A percentile compares a stretch with the other conserved stretches of the same genome.
These are phyloP conservation scores for Aureobasidium pullulans DNA, from an alignment of 2,329 filamentous ascomycete genomes.

Conservation along the genomic window DNA sequence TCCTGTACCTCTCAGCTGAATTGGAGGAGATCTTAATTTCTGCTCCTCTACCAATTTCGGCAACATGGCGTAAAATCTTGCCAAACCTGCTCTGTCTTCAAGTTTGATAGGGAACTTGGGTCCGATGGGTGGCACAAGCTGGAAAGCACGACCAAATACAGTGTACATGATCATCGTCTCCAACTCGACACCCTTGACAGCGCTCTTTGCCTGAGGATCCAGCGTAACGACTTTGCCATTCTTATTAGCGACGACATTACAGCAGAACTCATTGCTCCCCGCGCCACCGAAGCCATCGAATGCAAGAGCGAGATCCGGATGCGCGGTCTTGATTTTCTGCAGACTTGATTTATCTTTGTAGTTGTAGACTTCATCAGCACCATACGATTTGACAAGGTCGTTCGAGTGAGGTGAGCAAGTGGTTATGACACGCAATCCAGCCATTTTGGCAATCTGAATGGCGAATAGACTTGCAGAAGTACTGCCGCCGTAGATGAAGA, in stretches of 20 bases:
- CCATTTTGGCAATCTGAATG: not conserved
- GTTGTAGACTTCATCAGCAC: constrained; percentile 39
- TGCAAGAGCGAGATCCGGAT: not conserved
- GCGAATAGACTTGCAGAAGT: not conserved
- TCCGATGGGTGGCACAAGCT: not conserved
- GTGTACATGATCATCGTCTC: not conserved
- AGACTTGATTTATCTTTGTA: constrained; percentile 35
- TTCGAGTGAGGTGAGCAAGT: constrained; percentile 39
- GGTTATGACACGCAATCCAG: constrained; percentile 27
- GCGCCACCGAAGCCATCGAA: not conserved
- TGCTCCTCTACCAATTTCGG: not conserved
- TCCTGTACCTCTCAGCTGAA: not conserved
- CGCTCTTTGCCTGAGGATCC: not conserved
- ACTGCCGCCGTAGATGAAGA: not conserved
- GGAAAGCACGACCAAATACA: not conserved
- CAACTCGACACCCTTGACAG: not conserved
- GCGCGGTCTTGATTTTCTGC: constrained; percentile 30
- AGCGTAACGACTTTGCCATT: not conserved
- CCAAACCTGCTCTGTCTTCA: not conserved
- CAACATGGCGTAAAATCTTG: not conserved
- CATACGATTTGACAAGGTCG: constrained; percentile 33
- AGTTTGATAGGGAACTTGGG: not conserved
- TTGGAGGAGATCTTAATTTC: not conserved
- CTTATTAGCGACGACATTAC: not conserved
- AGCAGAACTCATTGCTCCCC: not conserved